phyloP scores from a whole-genome alignment of 331 rosid genomes.

The Prunus yedoensis region DNA sequence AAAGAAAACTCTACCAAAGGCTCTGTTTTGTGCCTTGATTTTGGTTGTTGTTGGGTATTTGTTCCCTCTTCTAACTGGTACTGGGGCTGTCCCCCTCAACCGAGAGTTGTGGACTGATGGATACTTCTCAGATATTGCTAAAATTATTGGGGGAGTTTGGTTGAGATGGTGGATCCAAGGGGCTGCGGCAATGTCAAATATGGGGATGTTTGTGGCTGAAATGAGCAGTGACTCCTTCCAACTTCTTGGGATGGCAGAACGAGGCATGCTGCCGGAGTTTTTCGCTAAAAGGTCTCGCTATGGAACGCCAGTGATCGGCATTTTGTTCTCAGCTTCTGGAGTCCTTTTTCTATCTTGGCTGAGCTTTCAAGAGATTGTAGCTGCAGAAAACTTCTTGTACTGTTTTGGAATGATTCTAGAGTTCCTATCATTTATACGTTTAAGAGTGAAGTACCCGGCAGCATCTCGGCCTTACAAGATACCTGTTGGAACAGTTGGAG shows the following conservation, averaged over 20 bases:
- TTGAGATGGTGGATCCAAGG: constrained; percentile 92
- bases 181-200: constrained; percentile 88
- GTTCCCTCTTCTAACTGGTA: constrained; percentile 73
- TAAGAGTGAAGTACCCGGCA: constrained; percentile 63
- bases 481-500: constrained; percentile 63
- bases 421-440: constrained; percentile 66
- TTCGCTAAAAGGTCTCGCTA: constrained; percentile 68
- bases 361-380: constrained; percentile 87
- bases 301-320: constrained; percentile 84
- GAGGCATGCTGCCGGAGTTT: constrained; percentile 85
- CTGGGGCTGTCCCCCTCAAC: constrained; percentile 65
- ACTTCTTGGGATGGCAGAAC: constrained; percentile 94
- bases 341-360: constrained; percentile 76
- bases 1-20: constrained; percentile 74
- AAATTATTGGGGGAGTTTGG: constrained; percentile 84
- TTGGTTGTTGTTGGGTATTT: constrained; percentile 75
- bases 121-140: constrained; percentile 73
- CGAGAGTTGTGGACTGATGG: constrained; percentile 76
- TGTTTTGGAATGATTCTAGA: constrained; percentile 94
- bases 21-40: constrained; percentile 70
- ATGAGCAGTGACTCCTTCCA: constrained; percentile 94
- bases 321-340: constrained; percentile 89
- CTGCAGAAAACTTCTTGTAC: constrained; percentile 87
- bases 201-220: constrained; percentile 97
- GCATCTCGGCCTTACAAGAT: constrained; percentile 76